Evolutionary conservation across 2,329 filamentous ascomycete species (phyloP).

Genomic region (Fusarium miscanthi): DNA sequence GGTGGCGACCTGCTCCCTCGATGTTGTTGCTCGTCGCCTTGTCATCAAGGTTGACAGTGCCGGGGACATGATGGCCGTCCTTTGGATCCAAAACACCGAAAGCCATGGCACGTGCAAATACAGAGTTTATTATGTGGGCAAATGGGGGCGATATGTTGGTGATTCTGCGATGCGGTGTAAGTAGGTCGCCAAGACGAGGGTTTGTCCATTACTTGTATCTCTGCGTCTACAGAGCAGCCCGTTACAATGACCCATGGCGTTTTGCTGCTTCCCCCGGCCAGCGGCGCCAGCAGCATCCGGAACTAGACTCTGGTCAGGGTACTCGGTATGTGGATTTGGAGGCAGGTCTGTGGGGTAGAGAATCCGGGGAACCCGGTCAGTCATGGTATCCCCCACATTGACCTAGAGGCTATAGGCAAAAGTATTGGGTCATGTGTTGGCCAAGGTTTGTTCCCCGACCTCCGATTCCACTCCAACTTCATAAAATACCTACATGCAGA

Average conservation of each 20-base stretch:
- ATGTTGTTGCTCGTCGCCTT: background rate
- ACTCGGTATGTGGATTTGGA: background rate
- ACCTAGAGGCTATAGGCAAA: background rate
- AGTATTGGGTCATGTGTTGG: background rate
- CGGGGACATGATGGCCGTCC: slow-evolving; percentile 6
- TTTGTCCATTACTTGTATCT: too few species aligned
- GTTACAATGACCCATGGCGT: too few species aligned
- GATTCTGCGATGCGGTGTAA: too few species aligned
- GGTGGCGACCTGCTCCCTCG: background rate
- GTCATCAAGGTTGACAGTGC: slow-evolving; percentile 8
- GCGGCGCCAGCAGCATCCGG: too few species aligned
- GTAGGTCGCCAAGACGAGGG: too few species aligned
- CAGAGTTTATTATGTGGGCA: too few species aligned
- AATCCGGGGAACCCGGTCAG: background rate
- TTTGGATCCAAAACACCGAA: background rate
- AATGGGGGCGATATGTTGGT: too few species aligned
- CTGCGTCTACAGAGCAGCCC: too few species aligned
- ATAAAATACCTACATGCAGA: background rate
- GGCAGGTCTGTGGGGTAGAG: background rate
- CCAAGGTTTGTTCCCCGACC: background rate
- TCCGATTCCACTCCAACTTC: background rate
- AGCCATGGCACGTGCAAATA: too few species aligned
- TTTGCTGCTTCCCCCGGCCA: too few species aligned
- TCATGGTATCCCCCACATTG: background rate
- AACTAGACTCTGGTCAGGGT: too few species aligned